Evolutionary conservation across 2,329 filamentous ascomycete species (phyloP), one percentile per base, ranked within the genome.

Genomic region (Myriosclerotinia duriaeana): DNA sequence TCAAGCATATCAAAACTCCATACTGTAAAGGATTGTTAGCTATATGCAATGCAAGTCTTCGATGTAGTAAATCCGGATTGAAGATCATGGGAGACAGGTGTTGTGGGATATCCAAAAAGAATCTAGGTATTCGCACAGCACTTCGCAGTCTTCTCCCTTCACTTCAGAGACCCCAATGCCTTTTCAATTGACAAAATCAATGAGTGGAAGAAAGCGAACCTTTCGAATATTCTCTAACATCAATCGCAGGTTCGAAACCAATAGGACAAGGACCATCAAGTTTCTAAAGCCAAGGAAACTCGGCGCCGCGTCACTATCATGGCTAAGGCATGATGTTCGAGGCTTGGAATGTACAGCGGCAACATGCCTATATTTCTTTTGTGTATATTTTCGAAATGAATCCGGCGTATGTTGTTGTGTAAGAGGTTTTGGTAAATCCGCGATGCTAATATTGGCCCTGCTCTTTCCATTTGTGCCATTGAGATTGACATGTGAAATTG

Each of bases 231-330:
- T 99, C 79, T 98, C 95, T 75, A 99, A 93, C 81, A 98, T 92
- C 74, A 99, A 83, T 70, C 95, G 89, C 62, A 99, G 79, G 77
- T 99, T 99, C 74, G 93, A 95, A 60, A 94, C 92, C 74, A 98
- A 87, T 69, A 97, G 80, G 48, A 97, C 92, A 74, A 98, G 89
- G 50, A 97, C 91, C 92, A 97, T 97, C 70, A 99, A 84, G 77
- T 99, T 99, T 68, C 94, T 85, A 76, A 99, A 98, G 0, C 95
- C 95, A 20, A 97, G 80, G 76, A 97, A 98, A 77, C 92, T 97
- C 30, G 93, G 92, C 2, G 88, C 82, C 17, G 58, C 81, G 55
- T 85, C 79, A 2, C 92, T 86, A 76, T 98, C 95, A 74, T 93
- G 90, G 79, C 92, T 97, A 58, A 98, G 83, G 73, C 90, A 93